phyloP scores from a whole-genome alignment of 768 basidiomycete species.

The Russula abietina region DNA sequence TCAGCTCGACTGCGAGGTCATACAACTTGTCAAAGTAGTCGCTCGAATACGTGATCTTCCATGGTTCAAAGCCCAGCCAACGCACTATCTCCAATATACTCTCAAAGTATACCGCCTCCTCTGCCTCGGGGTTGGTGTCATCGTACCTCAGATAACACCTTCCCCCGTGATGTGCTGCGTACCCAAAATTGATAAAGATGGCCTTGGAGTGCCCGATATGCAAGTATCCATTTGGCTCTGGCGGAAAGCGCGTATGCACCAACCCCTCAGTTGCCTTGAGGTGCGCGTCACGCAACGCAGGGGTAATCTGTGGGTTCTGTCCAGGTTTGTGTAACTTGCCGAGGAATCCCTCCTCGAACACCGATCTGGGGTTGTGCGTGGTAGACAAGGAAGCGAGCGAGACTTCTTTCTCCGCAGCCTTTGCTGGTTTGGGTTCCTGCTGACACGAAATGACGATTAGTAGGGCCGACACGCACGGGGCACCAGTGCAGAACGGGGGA shows the following conservation, averaged over 20 bases:
- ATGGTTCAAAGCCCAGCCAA: slow-evolving; percentile 97
- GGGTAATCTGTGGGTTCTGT: slow-evolving; percentile 81
- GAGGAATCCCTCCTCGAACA: slow-evolving; percentile 94
- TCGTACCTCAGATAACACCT: slow-evolving; percentile 93
- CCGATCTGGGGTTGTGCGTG: slow-evolving; percentile 38
- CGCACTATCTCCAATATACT: slow-evolving; percentile 92
- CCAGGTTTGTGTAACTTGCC: slow-evolving; percentile 90
- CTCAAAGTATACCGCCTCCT: slow-evolving; percentile 94
- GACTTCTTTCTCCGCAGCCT: slow-evolving; percentile 33
- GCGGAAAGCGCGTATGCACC: slow-evolving; percentile 95
- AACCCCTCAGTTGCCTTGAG: slow-evolving; percentile 70
- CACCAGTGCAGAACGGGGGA: neutral
- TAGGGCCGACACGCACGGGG: neutral
- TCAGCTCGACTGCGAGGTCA: slow-evolving; percentile 81
- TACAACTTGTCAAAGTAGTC: slow-evolving; percentile 90
- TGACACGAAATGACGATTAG: neutral
- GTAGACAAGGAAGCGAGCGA: slow-evolving; percentile 36
- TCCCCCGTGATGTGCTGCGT: slow-evolving; percentile 89
- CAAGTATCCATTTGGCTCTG: slow-evolving; percentile 95
- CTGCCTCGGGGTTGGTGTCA: slow-evolving; percentile 98
- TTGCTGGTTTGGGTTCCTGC: slow-evolving; percentile 40
- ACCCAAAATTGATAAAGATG: slow-evolving; percentile 98
- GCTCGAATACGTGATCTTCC: slow-evolving; percentile 98
- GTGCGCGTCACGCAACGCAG: slow-evolving; percentile 74
- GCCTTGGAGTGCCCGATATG: slow-evolving; percentile 98